Evolutionary conservation across 768 basidiomycete species (phyloP).

Genomic region (Boletus insuetus): DNA sequence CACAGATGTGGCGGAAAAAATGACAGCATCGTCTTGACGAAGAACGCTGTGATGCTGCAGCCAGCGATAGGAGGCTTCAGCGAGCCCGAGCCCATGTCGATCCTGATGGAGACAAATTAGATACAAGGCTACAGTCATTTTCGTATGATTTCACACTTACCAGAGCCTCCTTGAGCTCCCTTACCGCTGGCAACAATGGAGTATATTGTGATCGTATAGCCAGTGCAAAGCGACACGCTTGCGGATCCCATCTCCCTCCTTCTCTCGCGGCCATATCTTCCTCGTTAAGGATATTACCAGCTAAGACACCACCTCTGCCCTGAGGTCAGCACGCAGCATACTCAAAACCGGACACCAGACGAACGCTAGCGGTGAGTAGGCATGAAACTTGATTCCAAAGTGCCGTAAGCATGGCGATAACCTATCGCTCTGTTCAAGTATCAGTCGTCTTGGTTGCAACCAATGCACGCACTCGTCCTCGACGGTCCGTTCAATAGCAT

Average conservation of each 20-base stretch:
- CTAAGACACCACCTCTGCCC: slow-evolving; percentile 12
- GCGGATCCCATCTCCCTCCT: slow-evolving; percentile 19
- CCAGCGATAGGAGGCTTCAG: slow-evolving; percentile 13
- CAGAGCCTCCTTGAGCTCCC: slow-evolving; percentile 12
- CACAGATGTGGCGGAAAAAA: slow-evolving; percentile 37
- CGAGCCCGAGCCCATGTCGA: slow-evolving; percentile 4
- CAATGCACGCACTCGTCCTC: slow-evolving; percentile 32
- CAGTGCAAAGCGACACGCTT: slow-evolving; percentile 1
- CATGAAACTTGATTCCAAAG: slow-evolving; percentile 40
- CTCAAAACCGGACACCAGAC: background rate
- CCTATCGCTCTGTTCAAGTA: slow-evolving; percentile 3
- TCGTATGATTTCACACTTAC: background rate
- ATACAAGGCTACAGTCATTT: background rate
- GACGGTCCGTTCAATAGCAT: slow-evolving; percentile 40
- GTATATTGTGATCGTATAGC: slow-evolving; percentile 9
- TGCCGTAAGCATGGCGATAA: slow-evolving; percentile 43
- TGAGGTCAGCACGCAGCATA: background rate
- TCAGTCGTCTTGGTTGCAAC: background rate
- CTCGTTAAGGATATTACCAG: slow-evolving; percentile 11
- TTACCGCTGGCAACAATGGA: slow-evolving; percentile 11
- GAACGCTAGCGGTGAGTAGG: slow-evolving; percentile 12
- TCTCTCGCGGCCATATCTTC: slow-evolving; percentile 8
- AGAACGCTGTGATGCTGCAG: slow-evolving; percentile 20
- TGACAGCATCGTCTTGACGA: slow-evolving; percentile 27
- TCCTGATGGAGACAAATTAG: slow-evolving; percentile 5